Percentiles rank a stretch among this genome's conserved stretches.
Conservation (phyloP, 148 eudicot species). For the Heliosperma pusillum region DNA sequence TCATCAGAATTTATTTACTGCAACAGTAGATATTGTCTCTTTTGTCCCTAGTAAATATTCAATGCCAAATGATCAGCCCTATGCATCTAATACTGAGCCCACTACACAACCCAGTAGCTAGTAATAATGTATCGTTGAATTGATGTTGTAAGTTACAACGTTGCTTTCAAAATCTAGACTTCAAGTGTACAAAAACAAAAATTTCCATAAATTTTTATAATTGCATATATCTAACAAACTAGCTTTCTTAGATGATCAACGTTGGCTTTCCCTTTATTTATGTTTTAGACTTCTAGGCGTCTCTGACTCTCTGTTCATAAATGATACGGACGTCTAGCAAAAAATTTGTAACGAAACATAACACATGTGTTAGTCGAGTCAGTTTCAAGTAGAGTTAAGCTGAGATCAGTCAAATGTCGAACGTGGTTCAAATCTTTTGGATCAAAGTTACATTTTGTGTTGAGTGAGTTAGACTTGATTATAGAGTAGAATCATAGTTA, state of each 20-base stretch:
- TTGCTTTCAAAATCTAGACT: not conserved
- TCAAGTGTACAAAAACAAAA: not conserved
- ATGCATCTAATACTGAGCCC: not conserved
- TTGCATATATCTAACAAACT: not conserved
- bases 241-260: not conserved
- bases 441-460: too few species aligned
- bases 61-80: not conserved
- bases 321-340: too few species aligned
- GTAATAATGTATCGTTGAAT: constrained; percentile 7
- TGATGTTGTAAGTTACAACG: not conserved
- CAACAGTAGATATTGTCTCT: not conserved
- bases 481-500: too few species aligned
- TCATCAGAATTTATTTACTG: not conserved
- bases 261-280: not conserved
- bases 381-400: too few species aligned
- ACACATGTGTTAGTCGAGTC: too few species aligned
- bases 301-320: too few species aligned
- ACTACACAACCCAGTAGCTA: not conserved
- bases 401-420: too few species aligned
- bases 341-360: too few species aligned
- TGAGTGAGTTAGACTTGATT: too few species aligned
- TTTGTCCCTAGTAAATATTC: not conserved
- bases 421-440: too few species aligned
- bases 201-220: not conserved
- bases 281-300: not conserved